phyloP scores from a whole-genome alignment of 2,329 filamentous ascomycete genomes.

The Chlorencoelia australis region DNA sequence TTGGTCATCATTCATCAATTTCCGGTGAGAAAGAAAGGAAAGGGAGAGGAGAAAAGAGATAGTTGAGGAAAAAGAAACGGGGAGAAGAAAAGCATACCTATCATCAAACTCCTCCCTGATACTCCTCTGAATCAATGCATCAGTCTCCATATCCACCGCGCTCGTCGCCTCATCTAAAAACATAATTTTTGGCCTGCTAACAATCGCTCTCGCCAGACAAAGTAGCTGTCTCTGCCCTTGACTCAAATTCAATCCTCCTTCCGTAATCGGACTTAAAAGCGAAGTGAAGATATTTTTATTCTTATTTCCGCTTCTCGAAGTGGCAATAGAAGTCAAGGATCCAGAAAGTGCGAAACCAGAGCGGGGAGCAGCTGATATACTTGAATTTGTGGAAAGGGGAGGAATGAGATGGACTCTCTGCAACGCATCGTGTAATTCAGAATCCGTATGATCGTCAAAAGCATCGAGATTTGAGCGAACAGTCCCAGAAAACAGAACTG shows the following conservation, averaged over 20 bases:
- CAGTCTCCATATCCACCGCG: conserved; percentile 69
- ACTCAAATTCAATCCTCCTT: conserved; percentile 64
- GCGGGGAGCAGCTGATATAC: too few relatives aligned
- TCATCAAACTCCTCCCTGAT: conserved; percentile 64
- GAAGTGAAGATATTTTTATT: conserved; percentile 58
- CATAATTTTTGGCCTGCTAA: conserved; percentile 64
- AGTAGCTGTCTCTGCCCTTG: conserved; percentile 70
- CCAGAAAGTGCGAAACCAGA: conserved; percentile 28
- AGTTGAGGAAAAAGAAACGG: too few relatives aligned
- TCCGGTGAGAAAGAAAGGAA: too few relatives aligned
- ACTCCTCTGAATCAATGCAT: conserved; percentile 61
- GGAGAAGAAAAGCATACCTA: too few relatives aligned
- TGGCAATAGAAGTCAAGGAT: conserved; percentile 22
- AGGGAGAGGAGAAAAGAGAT: too few relatives aligned
- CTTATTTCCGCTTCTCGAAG: conserved; percentile 25
- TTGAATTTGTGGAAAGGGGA: conserved; percentile 6
- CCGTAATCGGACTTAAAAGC: conserved; percentile 53
- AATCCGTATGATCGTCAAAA: conserved; percentile 59
- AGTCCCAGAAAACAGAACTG: conserved; percentile 72
- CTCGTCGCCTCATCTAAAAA: conserved; percentile 72
- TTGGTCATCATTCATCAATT: too few relatives aligned
- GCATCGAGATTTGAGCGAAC: conserved; percentile 69
- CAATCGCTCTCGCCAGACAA: conserved; percentile 63
- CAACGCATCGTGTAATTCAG: conserved; percentile 59
- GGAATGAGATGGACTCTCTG: conserved; percentile 53